Evolutionary conservation across 495 filamentous ascomycete species (phyloP).

Genomic region (Penicillium lividum): DNA sequence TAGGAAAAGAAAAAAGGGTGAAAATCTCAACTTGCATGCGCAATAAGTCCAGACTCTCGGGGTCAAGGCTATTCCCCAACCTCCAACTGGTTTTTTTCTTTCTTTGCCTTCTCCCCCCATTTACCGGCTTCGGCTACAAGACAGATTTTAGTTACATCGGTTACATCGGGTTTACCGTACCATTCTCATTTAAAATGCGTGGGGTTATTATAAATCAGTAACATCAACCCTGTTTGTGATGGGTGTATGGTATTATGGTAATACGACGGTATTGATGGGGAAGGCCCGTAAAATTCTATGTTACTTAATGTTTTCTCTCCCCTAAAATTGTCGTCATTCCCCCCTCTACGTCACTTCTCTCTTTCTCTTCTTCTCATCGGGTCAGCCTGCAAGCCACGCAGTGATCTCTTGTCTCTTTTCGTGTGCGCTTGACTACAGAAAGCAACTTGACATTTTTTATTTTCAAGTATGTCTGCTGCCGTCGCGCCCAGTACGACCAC

Average conservation of each 20-base stretch:
- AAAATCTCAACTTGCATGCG: neutral
- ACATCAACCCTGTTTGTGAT: neutral
- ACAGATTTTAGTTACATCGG: slow-evolving; percentile 5
- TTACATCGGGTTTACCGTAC: slow-evolving; percentile 15
- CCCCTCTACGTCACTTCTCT: slow-evolving; percentile 34
- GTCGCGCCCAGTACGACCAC: slow-evolving; percentile 45
- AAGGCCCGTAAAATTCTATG: slow-evolving; percentile 3
- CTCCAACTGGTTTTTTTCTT: slow-evolving; percentile 2
- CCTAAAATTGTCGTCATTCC: slow-evolving; percentile 30
- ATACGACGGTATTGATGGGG: neutral
- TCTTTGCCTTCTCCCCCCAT: slow-evolving; percentile 1
- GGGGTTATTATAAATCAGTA: slow-evolving; percentile 1
- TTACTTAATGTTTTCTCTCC: slow-evolving; percentile 22
- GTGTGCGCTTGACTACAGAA: slow-evolving; percentile 11
- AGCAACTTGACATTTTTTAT: neutral
- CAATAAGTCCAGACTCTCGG: slow-evolving; percentile 2
- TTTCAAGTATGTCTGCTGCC: slow-evolving; percentile 45
- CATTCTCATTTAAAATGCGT: neutral
- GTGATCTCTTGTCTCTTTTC: slow-evolving; percentile 10
- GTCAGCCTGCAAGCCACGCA: slow-evolving; percentile 21
- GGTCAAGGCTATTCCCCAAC: slow-evolving; percentile 5
- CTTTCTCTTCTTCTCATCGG: slow-evolving; percentile 19
- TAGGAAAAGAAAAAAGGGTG: neutral
- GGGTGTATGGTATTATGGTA: neutral
- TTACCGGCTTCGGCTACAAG: slow-evolving; percentile 11